Percentiles rank a stretch among this genome's conserved stretches.
These are phyloP conservation scores for Thyridium curvatum DNA, from an alignment of 2,329 filamentous ascomycete genomes.

Conservation along the genomic window DNA sequence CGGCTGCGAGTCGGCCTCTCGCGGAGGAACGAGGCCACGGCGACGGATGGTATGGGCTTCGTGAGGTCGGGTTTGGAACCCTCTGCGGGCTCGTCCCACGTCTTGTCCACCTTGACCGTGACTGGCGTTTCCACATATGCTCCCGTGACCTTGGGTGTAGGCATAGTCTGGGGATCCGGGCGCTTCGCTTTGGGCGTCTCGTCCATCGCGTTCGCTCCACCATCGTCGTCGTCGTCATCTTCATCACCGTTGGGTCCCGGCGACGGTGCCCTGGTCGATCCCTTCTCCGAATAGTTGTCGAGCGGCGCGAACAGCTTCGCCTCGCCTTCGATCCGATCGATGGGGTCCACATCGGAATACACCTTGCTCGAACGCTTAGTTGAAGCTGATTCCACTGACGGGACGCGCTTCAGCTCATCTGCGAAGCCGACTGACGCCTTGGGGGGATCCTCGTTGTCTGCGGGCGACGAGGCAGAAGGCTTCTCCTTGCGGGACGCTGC, in stretches of 20 bases:
- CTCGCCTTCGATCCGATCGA: constrained; percentile 50
- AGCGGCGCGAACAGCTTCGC: constrained; percentile 48
- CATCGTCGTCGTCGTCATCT: constrained; percentile 14
- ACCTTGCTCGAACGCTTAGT: constrained; percentile 41
- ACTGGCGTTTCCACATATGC: constrained; percentile 52
- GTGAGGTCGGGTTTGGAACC: not conserved
- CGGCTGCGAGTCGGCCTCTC: not conserved
- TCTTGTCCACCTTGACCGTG: constrained; percentile 32
- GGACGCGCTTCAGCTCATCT: constrained; percentile 29
- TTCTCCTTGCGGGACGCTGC: no score
- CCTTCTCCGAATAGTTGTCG: constrained; percentile 50
- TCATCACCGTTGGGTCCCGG: constrained; percentile 28
- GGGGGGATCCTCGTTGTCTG: constrained; percentile 6
- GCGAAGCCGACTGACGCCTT: constrained; percentile 41
- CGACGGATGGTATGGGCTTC: not conserved
- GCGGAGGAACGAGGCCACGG: not conserved
- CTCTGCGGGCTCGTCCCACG: constrained; percentile 4
- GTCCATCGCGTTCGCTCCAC: constrained; percentile 20
- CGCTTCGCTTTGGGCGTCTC: constrained; percentile 42
- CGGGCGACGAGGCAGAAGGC: no score
- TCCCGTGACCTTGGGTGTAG: constrained; percentile 47
- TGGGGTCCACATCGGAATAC: constrained; percentile 47
- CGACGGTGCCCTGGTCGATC: constrained; percentile 46
- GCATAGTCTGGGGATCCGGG: constrained; percentile 38
- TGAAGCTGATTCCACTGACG: constrained; percentile 39